Evolutionary conservation across 169 alveolate species (phyloP).

Genomic region (Cytauxzoon felis): DNA sequence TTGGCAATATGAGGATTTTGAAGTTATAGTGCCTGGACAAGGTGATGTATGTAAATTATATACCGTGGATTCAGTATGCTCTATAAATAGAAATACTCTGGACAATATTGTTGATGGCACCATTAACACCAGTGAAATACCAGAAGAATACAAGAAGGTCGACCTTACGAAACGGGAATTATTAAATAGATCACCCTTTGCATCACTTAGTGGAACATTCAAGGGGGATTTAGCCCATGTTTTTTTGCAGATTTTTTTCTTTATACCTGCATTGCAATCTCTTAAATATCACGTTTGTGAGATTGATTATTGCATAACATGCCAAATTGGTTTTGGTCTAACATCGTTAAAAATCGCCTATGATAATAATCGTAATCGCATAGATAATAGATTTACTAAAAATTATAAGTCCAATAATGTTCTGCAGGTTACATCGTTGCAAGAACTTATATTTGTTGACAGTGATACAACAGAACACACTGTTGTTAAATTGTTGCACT

Average conservation of each 20-base stretch:
- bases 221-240: conserved; percentile 53
- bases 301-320: conserved; percentile 46
- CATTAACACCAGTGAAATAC: background rate
- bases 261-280: conserved; percentile 36
- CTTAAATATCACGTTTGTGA: conserved; percentile 49
- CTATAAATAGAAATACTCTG: conserved; percentile 5
- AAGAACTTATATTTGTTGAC: conserved; percentile 52
- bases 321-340: conserved; percentile 57
- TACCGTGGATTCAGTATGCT: conserved; percentile 26
- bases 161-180: background rate
- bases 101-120: background rate
- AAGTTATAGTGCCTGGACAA: background rate
- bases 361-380: conserved; percentile 12
- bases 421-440: conserved; percentile 43
- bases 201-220: conserved; percentile 48
- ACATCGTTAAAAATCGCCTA: conserved; percentile 35
- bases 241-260: conserved; percentile 56
- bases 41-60: conserved; percentile 15
- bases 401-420: conserved; percentile 9
- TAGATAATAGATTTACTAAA: background rate
- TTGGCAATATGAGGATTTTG: conserved; percentile 33
- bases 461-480: conserved; percentile 29
- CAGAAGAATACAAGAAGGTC: conserved; percentile 15
- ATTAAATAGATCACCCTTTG: conserved; percentile 35
- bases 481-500: conserved; percentile 26